phyloP scores from a whole-genome alignment of 805 yeast genomes.

The Monosporozyma siamensis region DNA sequence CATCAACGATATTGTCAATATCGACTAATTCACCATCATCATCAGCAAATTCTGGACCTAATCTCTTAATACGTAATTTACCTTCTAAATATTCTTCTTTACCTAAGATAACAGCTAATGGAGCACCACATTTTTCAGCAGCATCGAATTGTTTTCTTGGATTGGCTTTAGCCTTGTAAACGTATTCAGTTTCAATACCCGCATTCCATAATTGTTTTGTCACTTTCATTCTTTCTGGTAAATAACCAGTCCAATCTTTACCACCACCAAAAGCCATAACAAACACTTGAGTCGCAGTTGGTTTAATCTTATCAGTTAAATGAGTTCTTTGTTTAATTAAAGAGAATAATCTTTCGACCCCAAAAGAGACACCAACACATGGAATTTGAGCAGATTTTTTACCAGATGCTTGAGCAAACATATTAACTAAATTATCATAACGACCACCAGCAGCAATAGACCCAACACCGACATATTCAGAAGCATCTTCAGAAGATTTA shows the following conservation, averaged over 20 bases:
- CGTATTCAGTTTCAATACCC: slow-evolving; percentile 83
- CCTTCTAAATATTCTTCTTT: slow-evolving; percentile 83
- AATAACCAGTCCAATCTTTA: slow-evolving; percentile 87
- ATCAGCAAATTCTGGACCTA: slow-evolving; percentile 81
- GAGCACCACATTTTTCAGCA: slow-evolving; percentile 90
- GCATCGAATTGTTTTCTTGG: slow-evolving; percentile 95
- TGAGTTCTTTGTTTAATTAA: slow-evolving; percentile 70
- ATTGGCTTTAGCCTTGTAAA: slow-evolving; percentile 89
- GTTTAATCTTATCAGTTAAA: slow-evolving; percentile 47
- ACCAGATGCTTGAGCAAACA: slow-evolving; percentile 81
- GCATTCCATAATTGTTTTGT: slow-evolving; percentile 78
- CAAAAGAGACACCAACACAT: slow-evolving; percentile 95
- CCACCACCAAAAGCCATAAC: slow-evolving; percentile 99
- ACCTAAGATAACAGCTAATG: slow-evolving; percentile 85
- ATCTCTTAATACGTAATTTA: slow-evolving; percentile 71
- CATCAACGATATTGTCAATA: slow-evolving; percentile 48
- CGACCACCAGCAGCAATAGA: slow-evolving; percentile 99
- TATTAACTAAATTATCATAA: slow-evolving; percentile 91
- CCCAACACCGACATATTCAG: slow-evolving; percentile 95
- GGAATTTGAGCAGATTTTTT: slow-evolving; percentile 77
- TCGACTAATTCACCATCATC: slow-evolving; percentile 79
- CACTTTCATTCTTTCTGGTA: slow-evolving; percentile 83
- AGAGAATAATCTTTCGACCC: slow-evolving; percentile 91
- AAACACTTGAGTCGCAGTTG: slow-evolving; percentile 85
- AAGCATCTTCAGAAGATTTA: slow-evolving; percentile 64